Evolutionary conservation across 495 filamentous ascomycete species (phyloP).

Genomic region (Oidiodendron maius): DNA sequence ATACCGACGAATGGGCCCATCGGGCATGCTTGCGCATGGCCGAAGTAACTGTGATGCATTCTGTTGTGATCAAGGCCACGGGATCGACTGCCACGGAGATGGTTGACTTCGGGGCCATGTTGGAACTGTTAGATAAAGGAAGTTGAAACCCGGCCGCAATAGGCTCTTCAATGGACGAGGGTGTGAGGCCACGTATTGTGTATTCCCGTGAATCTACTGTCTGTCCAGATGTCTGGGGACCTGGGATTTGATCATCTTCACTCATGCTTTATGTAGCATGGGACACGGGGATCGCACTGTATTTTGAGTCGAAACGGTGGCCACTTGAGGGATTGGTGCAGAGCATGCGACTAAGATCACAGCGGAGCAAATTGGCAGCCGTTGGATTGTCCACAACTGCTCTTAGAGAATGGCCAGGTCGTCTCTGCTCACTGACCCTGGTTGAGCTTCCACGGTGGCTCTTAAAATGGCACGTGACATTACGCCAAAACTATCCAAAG

Average conservation of each 20-base stretch:
- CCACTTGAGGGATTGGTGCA: background rate
- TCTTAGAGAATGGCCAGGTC: background rate
- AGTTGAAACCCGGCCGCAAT: background rate
- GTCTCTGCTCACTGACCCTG: too few species aligned
- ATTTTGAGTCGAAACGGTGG: background rate
- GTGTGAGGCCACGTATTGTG: slow-evolving; percentile 4
- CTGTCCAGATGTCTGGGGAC: slow-evolving; percentile 7
- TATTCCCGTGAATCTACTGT: slow-evolving; percentile 5
- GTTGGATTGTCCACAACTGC: too few species aligned
- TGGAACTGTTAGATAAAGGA: slow-evolving; percentile 4
- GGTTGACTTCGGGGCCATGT: slow-evolving; percentile 5
- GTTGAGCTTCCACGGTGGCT: background rate
- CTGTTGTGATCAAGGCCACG: slow-evolving; percentile 91
- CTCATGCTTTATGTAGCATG: slow-evolving; percentile 9
- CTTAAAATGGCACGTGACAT: background rate
- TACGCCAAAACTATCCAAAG: background rate
- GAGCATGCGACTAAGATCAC: background rate
- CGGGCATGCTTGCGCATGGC: slow-evolving; percentile 97
- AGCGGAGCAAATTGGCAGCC: background rate
- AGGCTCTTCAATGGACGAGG: background rate
- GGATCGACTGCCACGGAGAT: slow-evolving; percentile 85
- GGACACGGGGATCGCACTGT: slow-evolving; percentile 6
- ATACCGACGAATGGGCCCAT: slow-evolving; percentile 94
- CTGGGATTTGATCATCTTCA: slow-evolving; percentile 11
- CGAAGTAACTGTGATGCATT: slow-evolving; percentile 97